phyloP scores from a whole-genome alignment of 2,329 filamentous ascomycete species.

The Cylindrodendrum hubeiense region DNA sequence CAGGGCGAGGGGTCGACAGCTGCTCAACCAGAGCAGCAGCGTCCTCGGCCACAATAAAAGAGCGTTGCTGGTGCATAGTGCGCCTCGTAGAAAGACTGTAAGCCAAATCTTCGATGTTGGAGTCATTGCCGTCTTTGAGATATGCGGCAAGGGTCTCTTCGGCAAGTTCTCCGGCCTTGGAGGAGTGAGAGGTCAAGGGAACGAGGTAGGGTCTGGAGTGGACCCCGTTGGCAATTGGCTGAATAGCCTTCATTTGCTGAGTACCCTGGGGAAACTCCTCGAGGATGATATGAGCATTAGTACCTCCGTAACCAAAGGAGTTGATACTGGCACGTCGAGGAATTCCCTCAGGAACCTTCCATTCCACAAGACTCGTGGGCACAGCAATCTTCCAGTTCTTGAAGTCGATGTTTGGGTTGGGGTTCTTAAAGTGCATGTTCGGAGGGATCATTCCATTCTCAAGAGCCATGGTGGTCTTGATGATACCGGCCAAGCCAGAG shows the following conservation, averaged over 20 bases:
- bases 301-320: conserved; percentile 45
- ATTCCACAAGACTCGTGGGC: conserved; percentile 27
- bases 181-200: conserved; percentile 38
- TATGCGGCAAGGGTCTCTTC: conserved; percentile 34
- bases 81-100: conserved; percentile 38
- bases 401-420: conserved; percentile 42
- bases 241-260: conserved; percentile 8
- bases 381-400: conserved; percentile 42
- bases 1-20: conserved; percentile 28
- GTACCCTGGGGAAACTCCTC: conserved; percentile 32
- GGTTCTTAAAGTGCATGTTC: conserved; percentile 34
- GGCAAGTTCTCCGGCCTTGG: conserved; percentile 36
- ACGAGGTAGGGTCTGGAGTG: conserved; percentile 36
- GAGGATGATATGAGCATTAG: conserved; percentile 42
- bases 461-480: conserved; percentile 40
- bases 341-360: conserved; percentile 27
- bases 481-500: conserved; percentile 36
- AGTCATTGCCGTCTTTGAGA: conserved; percentile 21
- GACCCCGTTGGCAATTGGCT: conserved; percentile 33
- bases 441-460: conserved; percentile 38
- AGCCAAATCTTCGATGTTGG: conserved; percentile 34
- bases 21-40: conserved; percentile 27
- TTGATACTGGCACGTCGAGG: conserved; percentile 38
- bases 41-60: conserved; percentile 39
- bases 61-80: conserved; percentile 37